Evolutionary conservation across 2,329 filamentous ascomycete genomes (phyloP).

Genomic region (Alternaria gansuensis): DNA sequence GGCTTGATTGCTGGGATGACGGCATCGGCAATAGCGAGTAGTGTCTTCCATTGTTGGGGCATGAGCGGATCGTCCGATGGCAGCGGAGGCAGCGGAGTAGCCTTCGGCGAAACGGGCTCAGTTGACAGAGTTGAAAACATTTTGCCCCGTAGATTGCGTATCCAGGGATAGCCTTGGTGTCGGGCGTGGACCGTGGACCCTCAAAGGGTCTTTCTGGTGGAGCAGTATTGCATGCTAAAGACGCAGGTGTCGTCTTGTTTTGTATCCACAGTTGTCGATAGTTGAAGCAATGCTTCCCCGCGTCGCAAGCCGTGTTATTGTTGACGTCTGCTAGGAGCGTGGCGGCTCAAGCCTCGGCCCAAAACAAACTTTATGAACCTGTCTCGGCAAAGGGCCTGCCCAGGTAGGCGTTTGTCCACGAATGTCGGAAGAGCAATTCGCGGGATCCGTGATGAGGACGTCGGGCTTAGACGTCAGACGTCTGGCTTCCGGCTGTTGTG

Average conservation of each 20-base stretch:
- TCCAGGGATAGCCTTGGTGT: conserved; percentile 17
- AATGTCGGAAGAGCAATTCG: conserved; percentile 9
- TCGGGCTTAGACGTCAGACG: neutral
- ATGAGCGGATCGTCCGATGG: conserved; percentile 61
- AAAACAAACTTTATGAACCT: conserved; percentile 7
- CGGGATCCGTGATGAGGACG: neutral
- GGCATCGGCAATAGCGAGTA: conserved; percentile 66
- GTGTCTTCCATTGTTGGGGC: conserved; percentile 65
- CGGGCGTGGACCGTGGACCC: neutral
- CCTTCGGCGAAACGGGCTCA: conserved; percentile 47
- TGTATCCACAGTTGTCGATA: conserved; percentile 6
- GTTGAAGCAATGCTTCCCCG: conserved; percentile 8
- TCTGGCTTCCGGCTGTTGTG: neutral
- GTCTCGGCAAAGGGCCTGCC: conserved; percentile 2
- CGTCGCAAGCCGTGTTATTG: conserved; percentile 10
- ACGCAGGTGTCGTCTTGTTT: conserved; percentile 12
- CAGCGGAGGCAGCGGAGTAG: conserved; percentile 58
- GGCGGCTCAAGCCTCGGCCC: conserved; percentile 16
- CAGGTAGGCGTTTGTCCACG: neutral
- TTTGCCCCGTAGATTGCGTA: conserved; percentile 17
- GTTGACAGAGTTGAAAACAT: conserved; percentile 38
- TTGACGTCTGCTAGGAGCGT: conserved; percentile 3
- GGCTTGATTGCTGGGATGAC: conserved; percentile 67
- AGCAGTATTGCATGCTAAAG: conserved; percentile 5
- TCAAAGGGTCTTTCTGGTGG: conserved; percentile 16